Conservation (phyloP, 768 basidiomycete genomes). For the Lentinus tigrinus region DNA sequence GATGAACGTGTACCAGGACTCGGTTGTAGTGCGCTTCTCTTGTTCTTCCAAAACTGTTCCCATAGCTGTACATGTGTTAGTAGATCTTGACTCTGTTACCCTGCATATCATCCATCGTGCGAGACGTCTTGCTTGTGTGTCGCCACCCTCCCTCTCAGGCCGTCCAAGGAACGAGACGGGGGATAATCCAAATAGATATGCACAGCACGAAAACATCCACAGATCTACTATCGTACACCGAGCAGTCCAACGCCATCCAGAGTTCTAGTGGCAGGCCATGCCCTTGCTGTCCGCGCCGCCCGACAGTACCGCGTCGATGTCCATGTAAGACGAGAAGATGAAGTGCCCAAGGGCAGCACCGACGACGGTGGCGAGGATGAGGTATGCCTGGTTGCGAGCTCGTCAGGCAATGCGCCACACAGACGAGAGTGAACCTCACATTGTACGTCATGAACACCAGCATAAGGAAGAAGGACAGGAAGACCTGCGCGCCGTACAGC, state of each 20-base stretch:
- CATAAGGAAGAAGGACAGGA: slow-evolving; percentile 90
- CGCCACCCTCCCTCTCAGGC: background rate
- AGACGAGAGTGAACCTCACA: slow-evolving; percentile 42
- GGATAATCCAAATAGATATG: background rate
- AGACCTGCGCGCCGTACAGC: slow-evolving; percentile 74
- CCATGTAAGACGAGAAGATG: slow-evolving; percentile 65
- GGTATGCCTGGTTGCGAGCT: slow-evolving; percentile 61
- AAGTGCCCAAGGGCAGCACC: slow-evolving; percentile 87
- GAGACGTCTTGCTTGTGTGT: background rate
- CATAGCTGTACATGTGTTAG: slow-evolving; percentile 24
- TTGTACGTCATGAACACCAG: slow-evolving; percentile 97
- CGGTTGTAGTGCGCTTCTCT: slow-evolving; percentile 12
- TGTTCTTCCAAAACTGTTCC: slow-evolving; percentile 21
- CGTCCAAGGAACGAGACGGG: no score
- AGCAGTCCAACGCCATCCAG: background rate
- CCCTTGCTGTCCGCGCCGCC: slow-evolving; percentile 51
- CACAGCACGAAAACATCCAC: background rate
- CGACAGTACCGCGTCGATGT: slow-evolving; percentile 55
- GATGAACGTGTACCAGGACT: slow-evolving; percentile 42
- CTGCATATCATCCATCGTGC: background rate
- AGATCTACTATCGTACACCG: slow-evolving; percentile 6
- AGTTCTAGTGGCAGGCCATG: slow-evolving; percentile 72
- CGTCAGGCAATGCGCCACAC: background rate
- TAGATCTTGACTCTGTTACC: slow-evolving; percentile 12
- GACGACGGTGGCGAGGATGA: slow-evolving; percentile 76